Evolutionary conservation across 2,329 filamentous ascomycete species (phyloP), one percentile per base, ranked within the genome.

Genomic region (Aspergillus bombycis): DNA sequence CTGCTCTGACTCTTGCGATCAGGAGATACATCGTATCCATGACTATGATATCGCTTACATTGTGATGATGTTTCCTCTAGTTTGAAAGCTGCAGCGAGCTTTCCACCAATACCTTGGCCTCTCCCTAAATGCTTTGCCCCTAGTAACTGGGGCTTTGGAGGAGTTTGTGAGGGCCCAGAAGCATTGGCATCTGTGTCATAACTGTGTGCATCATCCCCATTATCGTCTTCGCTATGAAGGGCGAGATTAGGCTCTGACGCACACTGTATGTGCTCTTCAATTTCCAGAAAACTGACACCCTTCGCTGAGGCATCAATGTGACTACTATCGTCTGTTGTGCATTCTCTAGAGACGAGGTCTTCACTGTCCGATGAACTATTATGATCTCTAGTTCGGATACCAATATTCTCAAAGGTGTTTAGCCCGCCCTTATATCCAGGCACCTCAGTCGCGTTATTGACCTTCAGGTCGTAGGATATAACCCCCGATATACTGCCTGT

Each of bases 81-180:
- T 11, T 61, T 57, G 10, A 74, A 64, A 2, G 70, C 72, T 56
- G 68, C 68, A 23, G 63, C 50, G 11, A 74, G 65, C 41, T 72
- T 74, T 50, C 68, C 28, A 1, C 69, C 72, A 26, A 74, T 64
- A 23, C 52, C 43, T 48, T 66, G 63, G 2, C 72, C 72, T 61
- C 70, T 70, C 21, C 72, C 70, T 59, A 60, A 46, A 45, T 43
- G 23, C 12, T 54, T 21, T 52, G 23, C 26, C n/a, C 19, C 50
- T 52, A 21, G 16, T 9, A 14, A 32, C 28, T 4, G 26, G 34
- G n/a, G 16, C 11, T 50, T 19, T n/a, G 23, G 8, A 30, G 16
- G 7, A 0, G 46, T 4, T 11, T 19, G 16, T 28, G 26, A 30
- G 19, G 11, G 28, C 19, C 21, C 14, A 32, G 6, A 34, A 32